Evolutionary conservation across 2,329 filamentous ascomycete species (phyloP).

Genomic region (Sporothrix humicola): DNA sequence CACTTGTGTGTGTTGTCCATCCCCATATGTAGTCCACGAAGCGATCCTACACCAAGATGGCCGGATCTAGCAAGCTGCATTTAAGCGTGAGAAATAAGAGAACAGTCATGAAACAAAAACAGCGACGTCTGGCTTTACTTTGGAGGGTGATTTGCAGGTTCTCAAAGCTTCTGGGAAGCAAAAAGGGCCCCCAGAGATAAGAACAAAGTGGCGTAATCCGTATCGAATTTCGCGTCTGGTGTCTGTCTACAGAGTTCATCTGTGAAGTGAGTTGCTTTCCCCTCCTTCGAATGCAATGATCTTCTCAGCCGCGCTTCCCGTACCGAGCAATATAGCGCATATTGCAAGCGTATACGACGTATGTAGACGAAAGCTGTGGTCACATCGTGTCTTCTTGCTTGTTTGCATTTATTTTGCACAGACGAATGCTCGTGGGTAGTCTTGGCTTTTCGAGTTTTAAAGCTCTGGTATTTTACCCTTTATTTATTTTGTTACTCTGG

Average conservation of each 20-base stretch:
- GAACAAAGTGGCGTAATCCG: slow-evolving; percentile 4
- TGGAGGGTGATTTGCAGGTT: background rate
- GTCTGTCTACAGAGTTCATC: background rate
- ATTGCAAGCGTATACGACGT: too few relatives aligned
- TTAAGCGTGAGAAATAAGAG: background rate
- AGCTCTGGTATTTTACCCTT: too few relatives aligned
- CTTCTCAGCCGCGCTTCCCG: slow-evolving; percentile 14
- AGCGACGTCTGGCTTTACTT: background rate
- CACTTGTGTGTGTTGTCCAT: background rate
- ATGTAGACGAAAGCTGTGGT: too few relatives aligned
- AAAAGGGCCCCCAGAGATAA: background rate
- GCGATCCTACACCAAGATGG: slow-evolving; percentile 11
- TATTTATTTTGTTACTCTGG: too few relatives aligned
- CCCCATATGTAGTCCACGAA: background rate
- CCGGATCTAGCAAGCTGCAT: slow-evolving; percentile 24
- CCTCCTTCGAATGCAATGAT: background rate
- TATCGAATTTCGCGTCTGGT: background rate
- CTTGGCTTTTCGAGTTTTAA: too few relatives aligned
- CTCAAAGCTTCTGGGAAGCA: background rate
- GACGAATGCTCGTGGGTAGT: background rate
- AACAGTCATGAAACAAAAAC: background rate
- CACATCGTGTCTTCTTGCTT: background rate
- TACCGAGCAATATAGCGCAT: background rate
- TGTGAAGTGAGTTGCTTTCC: background rate
- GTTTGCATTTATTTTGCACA: background rate